phyloP scores from a whole-genome alignment of 2,329 filamentous ascomycete species.

The Fusarium decemcellulare region DNA sequence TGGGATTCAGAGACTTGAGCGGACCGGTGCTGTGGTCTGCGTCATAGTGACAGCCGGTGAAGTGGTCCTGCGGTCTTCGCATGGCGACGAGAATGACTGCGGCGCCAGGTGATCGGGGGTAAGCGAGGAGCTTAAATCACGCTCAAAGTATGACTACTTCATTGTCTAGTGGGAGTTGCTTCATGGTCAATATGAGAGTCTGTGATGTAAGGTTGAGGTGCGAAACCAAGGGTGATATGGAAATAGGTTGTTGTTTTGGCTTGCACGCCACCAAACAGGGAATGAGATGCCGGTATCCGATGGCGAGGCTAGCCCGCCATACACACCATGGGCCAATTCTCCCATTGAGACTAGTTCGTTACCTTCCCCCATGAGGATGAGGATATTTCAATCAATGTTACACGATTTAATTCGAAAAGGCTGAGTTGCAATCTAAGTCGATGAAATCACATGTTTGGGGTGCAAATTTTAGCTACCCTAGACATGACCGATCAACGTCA shows the following conservation, averaged over 20 bases:
- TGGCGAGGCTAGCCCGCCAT: not conserved
- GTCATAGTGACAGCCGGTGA: conserved; percentile 19
- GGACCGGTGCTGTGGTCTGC: conserved; percentile 20
- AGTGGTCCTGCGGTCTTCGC: conserved; percentile 17
- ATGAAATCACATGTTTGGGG: too few species aligned
- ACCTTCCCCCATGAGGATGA: not conserved
- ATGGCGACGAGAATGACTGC: conserved; percentile 11
- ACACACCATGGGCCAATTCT: not conserved
- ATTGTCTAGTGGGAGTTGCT: not conserved
- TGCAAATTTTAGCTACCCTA: conserved; percentile 7
- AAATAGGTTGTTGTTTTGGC: conserved; percentile 1
- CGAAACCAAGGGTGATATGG: not conserved
- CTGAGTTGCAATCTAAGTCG: not conserved
- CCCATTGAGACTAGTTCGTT: not conserved
- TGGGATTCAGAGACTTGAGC: conserved; percentile 20
- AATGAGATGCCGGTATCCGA: conserved; percentile 6
- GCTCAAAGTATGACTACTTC: not conserved
- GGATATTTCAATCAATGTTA: not conserved
- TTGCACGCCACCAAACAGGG: conserved; percentile 7
- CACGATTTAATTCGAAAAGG: not conserved
- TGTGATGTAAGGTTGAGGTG: not conserved
- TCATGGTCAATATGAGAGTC: not conserved
- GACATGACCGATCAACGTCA: not conserved
- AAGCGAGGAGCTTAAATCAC: not conserved
- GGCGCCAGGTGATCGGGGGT: not conserved